phyloP scores from a whole-genome alignment of 1,284 basidiomycete genomes.

The Moniliophthora roreri region DNA sequence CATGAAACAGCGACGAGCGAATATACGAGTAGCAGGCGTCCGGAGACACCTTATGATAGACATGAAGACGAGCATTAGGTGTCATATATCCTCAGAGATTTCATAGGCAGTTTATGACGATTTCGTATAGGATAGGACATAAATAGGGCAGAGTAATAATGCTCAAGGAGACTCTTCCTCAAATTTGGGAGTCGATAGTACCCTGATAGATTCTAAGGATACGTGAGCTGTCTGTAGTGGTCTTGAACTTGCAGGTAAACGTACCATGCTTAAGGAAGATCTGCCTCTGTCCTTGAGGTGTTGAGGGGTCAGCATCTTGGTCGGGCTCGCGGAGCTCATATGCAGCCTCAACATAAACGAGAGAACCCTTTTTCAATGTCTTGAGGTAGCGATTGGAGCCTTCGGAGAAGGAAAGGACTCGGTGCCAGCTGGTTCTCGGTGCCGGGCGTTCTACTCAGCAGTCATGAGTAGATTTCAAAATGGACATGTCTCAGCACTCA shows the following conservation, averaged over 20 bases:
- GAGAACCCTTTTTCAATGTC: constrained; percentile 63
- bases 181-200: constrained; percentile 20
- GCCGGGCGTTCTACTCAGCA: constrained; percentile 50
- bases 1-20: constrained; percentile 13
- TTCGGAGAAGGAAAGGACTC: constrained; percentile 68
- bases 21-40: constrained; percentile 12
- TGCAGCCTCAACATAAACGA: constrained; percentile 75
- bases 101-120: background rate
- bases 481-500: constrained; percentile 31
- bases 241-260: constrained; percentile 17
- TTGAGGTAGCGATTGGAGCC: constrained; percentile 58
- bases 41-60: constrained; percentile 12
- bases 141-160: background rate
- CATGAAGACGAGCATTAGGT: constrained; percentile 7
- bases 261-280: constrained; percentile 77
- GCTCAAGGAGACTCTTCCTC: background rate
- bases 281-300: constrained; percentile 71
- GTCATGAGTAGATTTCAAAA: background rate
- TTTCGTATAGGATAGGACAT: background rate
- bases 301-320: constrained; percentile 55
- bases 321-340: constrained; percentile 76
- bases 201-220: constrained; percentile 21
- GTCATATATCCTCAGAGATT: background rate
- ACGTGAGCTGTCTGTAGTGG: background rate
- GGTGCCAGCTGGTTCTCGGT: constrained; percentile 68